phyloP scores from a whole-genome alignment of 805 yeast genomes.

The Kodamaea lidongshanica region DNA sequence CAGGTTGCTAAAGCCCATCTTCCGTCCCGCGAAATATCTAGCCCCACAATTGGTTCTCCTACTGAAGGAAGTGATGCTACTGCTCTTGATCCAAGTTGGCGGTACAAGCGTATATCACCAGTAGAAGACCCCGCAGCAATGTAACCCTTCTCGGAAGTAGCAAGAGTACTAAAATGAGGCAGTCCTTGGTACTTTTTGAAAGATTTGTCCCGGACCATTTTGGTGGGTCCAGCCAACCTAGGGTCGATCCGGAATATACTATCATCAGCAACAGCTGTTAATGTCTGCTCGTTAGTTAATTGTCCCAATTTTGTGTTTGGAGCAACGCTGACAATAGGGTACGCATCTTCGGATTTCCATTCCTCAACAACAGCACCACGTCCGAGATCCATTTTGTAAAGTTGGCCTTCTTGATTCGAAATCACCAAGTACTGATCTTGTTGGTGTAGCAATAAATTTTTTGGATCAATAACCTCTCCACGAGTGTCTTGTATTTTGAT shows the following conservation, averaged over 20 bases:
- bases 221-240: constrained; percentile 45
- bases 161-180: constrained; percentile 48
- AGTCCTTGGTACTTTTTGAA: constrained; percentile 44
- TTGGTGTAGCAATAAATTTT: constrained; percentile 68
- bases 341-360: constrained; percentile 53
- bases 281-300: constrained; percentile 64
- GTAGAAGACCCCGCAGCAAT: constrained; percentile 69
- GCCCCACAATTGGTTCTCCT: constrained; percentile 65
- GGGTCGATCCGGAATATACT: constrained; percentile 78
- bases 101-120: constrained; percentile 74
- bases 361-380: constrained; percentile 82
- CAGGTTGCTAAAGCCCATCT: constrained; percentile 79
- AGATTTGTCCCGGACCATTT: constrained; percentile 48
- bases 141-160: constrained; percentile 69
- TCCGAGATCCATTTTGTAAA: constrained; percentile 73
- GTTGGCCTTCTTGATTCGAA: constrained; percentile 45
- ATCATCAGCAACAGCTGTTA: constrained; percentile 61
- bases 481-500: constrained; percentile 48
- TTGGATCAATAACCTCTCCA: constrained; percentile 49
- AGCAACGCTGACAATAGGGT: constrained; percentile 52
- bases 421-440: constrained; percentile 65
- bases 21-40: constrained; percentile 75
- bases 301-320: constrained; percentile 74
- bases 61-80: constrained; percentile 76
- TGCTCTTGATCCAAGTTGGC: constrained; percentile 67